These are phyloP conservation scores for Thelonectria discophora DNA, from an alignment of 2,329 filamentous ascomycete species.

Conservation along the genomic window DNA sequence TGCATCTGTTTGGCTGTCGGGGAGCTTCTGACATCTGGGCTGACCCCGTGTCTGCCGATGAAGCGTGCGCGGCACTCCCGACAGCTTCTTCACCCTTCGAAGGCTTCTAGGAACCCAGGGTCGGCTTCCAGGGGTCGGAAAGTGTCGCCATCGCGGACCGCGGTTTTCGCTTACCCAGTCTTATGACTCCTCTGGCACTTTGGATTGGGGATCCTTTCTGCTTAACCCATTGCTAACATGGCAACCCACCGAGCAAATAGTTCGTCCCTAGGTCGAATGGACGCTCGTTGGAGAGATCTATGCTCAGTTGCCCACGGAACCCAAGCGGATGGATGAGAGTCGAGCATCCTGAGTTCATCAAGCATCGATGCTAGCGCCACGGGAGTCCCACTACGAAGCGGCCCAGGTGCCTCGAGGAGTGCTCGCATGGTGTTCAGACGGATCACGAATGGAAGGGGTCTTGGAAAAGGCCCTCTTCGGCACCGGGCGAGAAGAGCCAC, in stretches of 20 bases:
- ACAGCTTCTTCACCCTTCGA: conserved; percentile 2
- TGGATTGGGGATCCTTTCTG: conserved; percentile 1
- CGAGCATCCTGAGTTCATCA: conserved; percentile 19
- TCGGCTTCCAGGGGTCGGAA: neutral
- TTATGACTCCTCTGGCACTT: conserved; percentile 1
- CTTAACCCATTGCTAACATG: neutral
- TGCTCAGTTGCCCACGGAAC: neutral
- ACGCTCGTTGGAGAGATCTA: conserved; percentile 23
- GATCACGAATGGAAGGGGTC: conserved; percentile 1
- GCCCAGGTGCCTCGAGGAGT: neutral
- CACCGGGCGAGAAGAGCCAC: conserved; percentile 35
- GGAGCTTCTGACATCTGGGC: conserved; percentile 15
- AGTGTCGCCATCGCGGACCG: conserved; percentile 10
- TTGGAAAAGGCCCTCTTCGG: conserved; percentile 28
- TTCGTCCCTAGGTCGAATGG: neutral
- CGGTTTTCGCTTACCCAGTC: conserved; percentile 1
- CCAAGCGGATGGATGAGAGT: conserved; percentile 7
- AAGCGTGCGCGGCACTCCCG: conserved; percentile 12
- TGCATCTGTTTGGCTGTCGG: conserved; percentile 21
- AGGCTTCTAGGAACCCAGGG: neutral
- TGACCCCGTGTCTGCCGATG: conserved; percentile 16
- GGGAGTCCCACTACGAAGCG: conserved; percentile 18
- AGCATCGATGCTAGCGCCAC: conserved; percentile 33
- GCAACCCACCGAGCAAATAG: conserved; percentile 11
- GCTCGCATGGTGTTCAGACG: neutral